A percentile compares a stretch with the other conserved stretches of the same genome.
Conservation (phyloP, 345 rosid genomes). For the Arabis alpina region DNA sequence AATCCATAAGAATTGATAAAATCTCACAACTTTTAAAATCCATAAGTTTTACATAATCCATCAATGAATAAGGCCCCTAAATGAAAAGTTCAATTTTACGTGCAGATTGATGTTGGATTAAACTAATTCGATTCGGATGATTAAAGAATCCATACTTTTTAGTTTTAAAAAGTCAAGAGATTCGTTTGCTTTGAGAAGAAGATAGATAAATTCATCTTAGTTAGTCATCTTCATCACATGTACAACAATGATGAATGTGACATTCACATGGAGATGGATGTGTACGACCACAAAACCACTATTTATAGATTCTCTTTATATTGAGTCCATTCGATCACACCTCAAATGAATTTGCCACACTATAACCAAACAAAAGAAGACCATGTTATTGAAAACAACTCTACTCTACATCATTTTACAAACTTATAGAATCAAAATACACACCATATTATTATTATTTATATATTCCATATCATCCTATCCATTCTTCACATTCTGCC, state of each 20-base stretch:
- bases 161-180: neutral
- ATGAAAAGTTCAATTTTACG: neutral
- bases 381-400: constrained; percentile 45
- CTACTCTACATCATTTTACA: neutral
- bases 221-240: constrained; percentile 40
- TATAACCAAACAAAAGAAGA: constrained; percentile 46
- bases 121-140: neutral
- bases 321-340: constrained; percentile 36
- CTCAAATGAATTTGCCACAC: constrained; percentile 31
- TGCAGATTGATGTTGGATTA: neutral
- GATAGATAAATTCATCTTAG: neutral
- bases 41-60: too few species aligned
- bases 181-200: constrained; percentile 4
- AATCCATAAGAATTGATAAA: too few species aligned
- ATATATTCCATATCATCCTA: constrained; percentile 30
- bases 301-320: constrained; percentile 37
- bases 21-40: too few species aligned
- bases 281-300: constrained; percentile 41
- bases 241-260: constrained; percentile 41
- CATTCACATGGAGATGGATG: constrained; percentile 43
- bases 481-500: constrained; percentile 41
- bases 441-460: neutral
- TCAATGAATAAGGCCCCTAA: too few species aligned
- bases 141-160: neutral
- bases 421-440: neutral